These are phyloP conservation scores for Jamesozyma lodderae DNA, from an alignment of 805 yeast genomes.

Conservation along the genomic window DNA sequence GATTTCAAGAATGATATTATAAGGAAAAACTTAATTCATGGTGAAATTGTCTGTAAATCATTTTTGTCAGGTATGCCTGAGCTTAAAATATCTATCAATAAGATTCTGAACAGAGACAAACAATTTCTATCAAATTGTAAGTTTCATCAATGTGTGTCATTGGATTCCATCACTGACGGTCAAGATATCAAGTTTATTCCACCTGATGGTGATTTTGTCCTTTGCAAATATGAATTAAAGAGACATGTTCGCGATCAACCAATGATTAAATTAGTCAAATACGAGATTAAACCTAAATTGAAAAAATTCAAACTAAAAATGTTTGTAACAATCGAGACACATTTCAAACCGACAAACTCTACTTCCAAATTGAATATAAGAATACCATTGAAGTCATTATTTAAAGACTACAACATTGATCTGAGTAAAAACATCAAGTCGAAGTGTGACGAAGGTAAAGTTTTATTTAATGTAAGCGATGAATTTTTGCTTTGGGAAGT, in stretches of 20 bases:
- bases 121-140: constrained; percentile 55
- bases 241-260: constrained; percentile 34
- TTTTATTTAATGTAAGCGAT: constrained; percentile 60
- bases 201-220: constrained; percentile 78
- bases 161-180: constrained; percentile 50
- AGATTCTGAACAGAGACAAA: constrained; percentile 38
- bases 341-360: constrained; percentile 29
- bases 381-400: constrained; percentile 25
- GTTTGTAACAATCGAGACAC: constrained; percentile 20
- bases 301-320: constrained; percentile 22
- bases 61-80: constrained; percentile 88
- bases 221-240: constrained; percentile 34
- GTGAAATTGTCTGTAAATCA: constrained; percentile 63
- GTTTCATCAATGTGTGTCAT: constrained; percentile 82
- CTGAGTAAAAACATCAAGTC: constrained; percentile 48
- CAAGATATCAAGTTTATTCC: constrained; percentile 65
- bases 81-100: constrained; percentile 68
- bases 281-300: constrained; percentile 20
- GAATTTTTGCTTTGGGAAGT: constrained; percentile 68
- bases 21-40: constrained; percentile 58
- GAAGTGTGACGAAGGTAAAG: constrained; percentile 64
- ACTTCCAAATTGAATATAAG: constrained; percentile 28
- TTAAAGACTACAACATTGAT: constrained; percentile 35
- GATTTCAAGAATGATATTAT: constrained; percentile 51
- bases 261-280: constrained; percentile 22